Evolutionary conservation across 768 basidiomycete genomes (phyloP).

Genomic region (Dendrothele bispora): DNA sequence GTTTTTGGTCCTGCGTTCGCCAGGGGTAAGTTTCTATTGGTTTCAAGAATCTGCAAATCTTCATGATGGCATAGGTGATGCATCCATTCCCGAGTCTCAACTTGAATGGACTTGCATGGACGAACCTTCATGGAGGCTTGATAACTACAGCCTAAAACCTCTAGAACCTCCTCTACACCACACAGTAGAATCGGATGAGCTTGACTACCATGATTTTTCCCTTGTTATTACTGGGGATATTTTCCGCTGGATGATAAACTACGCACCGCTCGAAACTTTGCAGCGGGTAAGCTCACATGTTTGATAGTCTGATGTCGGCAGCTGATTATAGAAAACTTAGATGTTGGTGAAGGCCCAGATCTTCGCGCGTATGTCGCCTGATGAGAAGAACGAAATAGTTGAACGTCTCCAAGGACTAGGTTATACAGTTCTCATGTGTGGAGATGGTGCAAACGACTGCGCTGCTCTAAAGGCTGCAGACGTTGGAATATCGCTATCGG

Average conservation of each 20-base stretch:
- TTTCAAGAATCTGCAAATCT: background rate
- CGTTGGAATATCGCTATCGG: conserved; percentile 93
- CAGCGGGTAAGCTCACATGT: conserved; percentile 66
- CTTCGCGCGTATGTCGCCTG: conserved; percentile 98
- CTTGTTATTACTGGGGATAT: conserved; percentile 93
- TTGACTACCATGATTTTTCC: conserved; percentile 83
- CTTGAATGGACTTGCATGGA: conserved; percentile 94
- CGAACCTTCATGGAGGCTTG: conserved; percentile 80
- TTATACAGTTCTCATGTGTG: conserved; percentile 97
- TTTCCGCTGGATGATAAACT: conserved; percentile 97
- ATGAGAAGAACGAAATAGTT: conserved; percentile 98
- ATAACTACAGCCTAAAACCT: conserved; percentile 86
- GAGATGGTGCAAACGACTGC: conserved; percentile 98
- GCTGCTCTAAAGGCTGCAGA: conserved; percentile 98
- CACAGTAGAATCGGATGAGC: conserved; percentile 67
- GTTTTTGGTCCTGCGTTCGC: conserved; percentile 84
- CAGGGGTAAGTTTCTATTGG: conserved; percentile 47
- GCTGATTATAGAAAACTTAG: conserved; percentile 36
- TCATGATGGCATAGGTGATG: conserved; percentile 45
- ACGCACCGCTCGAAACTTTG: conserved; percentile 90
- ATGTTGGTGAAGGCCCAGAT: conserved; percentile 98
- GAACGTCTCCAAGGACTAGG: conserved; percentile 91
- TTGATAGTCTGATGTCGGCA: background rate
- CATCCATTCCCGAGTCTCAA: conserved; percentile 51
- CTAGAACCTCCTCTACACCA: conserved; percentile 68